Evolutionary conservation across 2,329 filamentous ascomycete species (phyloP).

Genomic region (Claviceps capensis): DNA sequence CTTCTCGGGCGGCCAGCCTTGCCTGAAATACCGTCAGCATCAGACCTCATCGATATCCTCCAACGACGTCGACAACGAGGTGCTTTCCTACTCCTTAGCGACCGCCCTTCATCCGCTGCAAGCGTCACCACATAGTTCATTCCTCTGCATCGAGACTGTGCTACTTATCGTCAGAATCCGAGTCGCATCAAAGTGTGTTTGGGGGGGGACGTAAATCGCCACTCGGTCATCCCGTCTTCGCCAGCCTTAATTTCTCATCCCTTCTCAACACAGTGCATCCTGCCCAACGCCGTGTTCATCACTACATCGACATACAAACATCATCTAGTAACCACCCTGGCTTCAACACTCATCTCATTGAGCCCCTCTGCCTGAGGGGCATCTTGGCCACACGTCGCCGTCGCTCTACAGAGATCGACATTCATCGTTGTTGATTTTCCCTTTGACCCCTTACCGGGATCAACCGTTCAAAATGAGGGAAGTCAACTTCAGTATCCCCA

Average conservation of each 20-base stretch:
- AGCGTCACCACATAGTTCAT: slow-evolving; percentile 3
- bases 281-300: neutral
- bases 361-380: slow-evolving; percentile 8
- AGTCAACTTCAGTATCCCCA: slow-evolving; percentile 98
- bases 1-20: slow-evolving; percentile 8
- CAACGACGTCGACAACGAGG: slow-evolving; percentile 1
- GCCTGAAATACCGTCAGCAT: slow-evolving; percentile 13
- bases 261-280: neutral
- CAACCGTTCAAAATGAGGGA: slow-evolving; percentile 68
- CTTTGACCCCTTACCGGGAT: slow-evolving; percentile 3
- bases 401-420: neutral
- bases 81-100: slow-evolving; percentile 5
- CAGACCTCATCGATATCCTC: slow-evolving; percentile 6
- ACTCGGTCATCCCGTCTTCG: slow-evolving; percentile 5
- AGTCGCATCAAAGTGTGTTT: neutral
- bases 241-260: neutral
- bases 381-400: slow-evolving; percentile 1
- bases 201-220: slow-evolving; percentile 6
- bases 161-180: neutral
- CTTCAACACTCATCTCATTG: neutral
- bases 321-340: slow-evolving; percentile 1
- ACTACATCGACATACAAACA: neutral
- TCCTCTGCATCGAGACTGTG: neutral
- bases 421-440: neutral
- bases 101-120: slow-evolving; percentile 3